These are phyloP conservation scores for Tricholoma flavovirens DNA, from an alignment of 768 basidiomycete species.

Conservation along the genomic window DNA sequence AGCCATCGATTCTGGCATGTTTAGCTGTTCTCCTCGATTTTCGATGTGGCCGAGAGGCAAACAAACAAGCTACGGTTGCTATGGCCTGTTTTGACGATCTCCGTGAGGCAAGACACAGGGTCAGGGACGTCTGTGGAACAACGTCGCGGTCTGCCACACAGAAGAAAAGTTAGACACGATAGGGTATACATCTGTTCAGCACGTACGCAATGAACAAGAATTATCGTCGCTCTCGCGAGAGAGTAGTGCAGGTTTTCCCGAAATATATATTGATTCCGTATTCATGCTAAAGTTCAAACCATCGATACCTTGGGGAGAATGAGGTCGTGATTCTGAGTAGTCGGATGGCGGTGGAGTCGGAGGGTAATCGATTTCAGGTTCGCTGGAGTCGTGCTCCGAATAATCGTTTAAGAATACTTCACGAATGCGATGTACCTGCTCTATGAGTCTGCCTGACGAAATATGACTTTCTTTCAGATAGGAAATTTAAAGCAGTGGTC, in stretches of 20 bases:
- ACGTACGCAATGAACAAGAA: not conserved
- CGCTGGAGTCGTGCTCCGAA: slow-evolving; percentile 15
- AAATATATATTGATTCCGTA: slow-evolving; percentile 15
- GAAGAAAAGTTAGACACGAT: not conserved
- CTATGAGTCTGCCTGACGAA: slow-evolving; percentile 33
- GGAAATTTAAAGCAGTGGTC: slow-evolving; percentile 15
- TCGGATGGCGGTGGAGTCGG: slow-evolving; percentile 77
- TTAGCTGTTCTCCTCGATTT: slow-evolving; percentile 16
- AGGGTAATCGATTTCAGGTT: slow-evolving; percentile 61
- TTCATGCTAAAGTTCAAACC: slow-evolving; percentile 15
- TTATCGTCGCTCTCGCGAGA: not conserved
- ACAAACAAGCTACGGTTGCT: slow-evolving; percentile 43
- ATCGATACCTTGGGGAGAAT: slow-evolving; percentile 41
- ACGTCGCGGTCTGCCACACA: not conserved
- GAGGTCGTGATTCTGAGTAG: slow-evolving; percentile 56
- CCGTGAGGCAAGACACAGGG: slow-evolving; percentile 52
- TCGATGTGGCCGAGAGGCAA: slow-evolving; percentile 31
- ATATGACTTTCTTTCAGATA: not conserved
- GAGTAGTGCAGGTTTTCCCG: not conserved
- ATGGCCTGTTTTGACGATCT: slow-evolving; percentile 62
- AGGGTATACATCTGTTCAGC: not conserved
- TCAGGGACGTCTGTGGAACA: slow-evolving; percentile 25
- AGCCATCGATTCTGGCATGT: slow-evolving; percentile 17
- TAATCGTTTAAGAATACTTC: slow-evolving; percentile 18
- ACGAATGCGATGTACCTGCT: slow-evolving; percentile 36